Evolutionary conservation across 2,329 filamentous ascomycete species (phyloP).

Genomic region (Raffaelea ambrosiae): DNA sequence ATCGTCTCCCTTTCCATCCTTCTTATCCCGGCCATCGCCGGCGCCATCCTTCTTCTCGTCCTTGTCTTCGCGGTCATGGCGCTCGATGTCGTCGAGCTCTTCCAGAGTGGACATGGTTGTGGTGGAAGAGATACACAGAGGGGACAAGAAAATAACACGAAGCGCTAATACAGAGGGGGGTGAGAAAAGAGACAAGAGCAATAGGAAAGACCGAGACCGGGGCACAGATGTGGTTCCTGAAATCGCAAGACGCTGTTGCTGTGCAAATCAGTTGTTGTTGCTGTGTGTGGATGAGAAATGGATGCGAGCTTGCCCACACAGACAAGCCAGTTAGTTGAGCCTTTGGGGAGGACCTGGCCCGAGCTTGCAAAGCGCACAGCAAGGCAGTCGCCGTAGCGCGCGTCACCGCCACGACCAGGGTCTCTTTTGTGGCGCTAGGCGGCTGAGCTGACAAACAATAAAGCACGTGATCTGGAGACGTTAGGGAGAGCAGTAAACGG

Average conservation of each 20-base stretch:
- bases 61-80: slow-evolving; percentile 63
- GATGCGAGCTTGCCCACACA: too few relatives aligned
- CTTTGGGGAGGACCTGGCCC: neutral
- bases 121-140: neutral
- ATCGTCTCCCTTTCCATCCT: slow-evolving; percentile 40
- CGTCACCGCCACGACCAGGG: slow-evolving; percentile 1
- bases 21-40: slow-evolving; percentile 19
- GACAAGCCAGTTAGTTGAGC: too few relatives aligned
- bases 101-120: slow-evolving; percentile 77
- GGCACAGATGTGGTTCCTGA: neutral
- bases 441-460: neutral
- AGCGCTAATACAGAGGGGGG: neutral
- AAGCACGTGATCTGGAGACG: slow-evolving; percentile 3
- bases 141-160: neutral
- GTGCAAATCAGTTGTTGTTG: too few relatives aligned
- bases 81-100: slow-evolving; percentile 84
- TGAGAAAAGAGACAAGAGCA: neutral
- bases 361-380: neutral
- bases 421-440: slow-evolving; percentile 3
- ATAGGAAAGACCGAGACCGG: neutral
- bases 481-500: neutral
- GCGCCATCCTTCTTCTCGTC: slow-evolving; percentile 25
- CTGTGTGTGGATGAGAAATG: too few relatives aligned
- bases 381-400: slow-evolving; percentile 9
- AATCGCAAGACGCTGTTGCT: neutral